Evolutionary conservation across 208 protist genomes (phyloP).

Genomic region (Phytomonas serpens): DNA sequence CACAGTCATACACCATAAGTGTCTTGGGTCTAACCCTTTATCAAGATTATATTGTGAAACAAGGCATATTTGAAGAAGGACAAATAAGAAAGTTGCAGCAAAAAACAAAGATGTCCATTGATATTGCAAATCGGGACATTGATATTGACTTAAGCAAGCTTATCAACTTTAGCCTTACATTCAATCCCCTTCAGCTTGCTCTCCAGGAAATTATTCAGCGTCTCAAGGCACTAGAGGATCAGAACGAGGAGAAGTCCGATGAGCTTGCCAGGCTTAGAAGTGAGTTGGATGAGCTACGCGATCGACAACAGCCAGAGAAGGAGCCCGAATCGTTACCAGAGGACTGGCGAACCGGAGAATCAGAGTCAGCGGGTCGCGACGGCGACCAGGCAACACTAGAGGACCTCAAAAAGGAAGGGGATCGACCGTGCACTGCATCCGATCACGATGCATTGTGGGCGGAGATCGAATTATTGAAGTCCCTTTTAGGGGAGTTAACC

Average conservation of each 20-base stretch:
- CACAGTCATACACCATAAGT: too few species aligned
- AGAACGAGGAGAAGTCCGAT: conserved; percentile 34
- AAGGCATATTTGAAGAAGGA: conserved; percentile 1
- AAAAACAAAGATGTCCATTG: conserved; percentile 9
- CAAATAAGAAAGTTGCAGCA: conserved; percentile 3
- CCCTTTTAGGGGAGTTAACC: conserved; percentile 43
- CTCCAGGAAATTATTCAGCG: conserved; percentile 55
- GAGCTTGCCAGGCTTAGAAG: conserved; percentile 30
- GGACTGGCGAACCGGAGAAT: too few species aligned
- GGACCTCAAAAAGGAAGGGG: conserved; percentile 11
- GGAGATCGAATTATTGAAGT: conserved; percentile 51
- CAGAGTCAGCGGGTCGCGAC: background rate
- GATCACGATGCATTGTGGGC: conserved; percentile 43
- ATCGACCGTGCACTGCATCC: conserved; percentile 1
- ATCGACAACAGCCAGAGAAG: conserved; percentile 10
- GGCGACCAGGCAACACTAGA: background rate
- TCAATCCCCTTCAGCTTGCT: conserved; percentile 65
- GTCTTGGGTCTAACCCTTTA: too few species aligned
- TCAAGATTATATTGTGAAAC: background rate
- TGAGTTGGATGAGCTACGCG: conserved; percentile 23
- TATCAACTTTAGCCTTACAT: conserved; percentile 62
- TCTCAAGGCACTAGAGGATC: conserved; percentile 31
- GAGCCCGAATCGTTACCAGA: background rate
- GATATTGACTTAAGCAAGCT: conserved; percentile 77
- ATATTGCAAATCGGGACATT: conserved; percentile 13